Percentiles rank a stretch among this genome's conserved stretches.
Evolutionary conservation across 805 yeast genomes (phyloP).

Genomic region (Starmerella bombi): DNA sequence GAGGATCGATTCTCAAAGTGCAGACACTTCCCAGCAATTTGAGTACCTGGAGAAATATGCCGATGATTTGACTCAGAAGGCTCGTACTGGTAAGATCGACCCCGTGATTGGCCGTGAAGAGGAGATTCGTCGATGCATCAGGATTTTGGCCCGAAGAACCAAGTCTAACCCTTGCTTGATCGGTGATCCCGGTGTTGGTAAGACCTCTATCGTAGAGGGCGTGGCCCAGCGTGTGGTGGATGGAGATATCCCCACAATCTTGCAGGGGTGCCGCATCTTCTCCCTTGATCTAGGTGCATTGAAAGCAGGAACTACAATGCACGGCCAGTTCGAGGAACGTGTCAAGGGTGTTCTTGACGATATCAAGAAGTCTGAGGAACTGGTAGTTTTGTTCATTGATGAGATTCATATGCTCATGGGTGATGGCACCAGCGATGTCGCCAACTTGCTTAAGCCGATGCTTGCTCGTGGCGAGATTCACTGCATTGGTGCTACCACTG

Average conservation of each 20-base stretch:
- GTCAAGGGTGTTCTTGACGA: slow-evolving; percentile 92
- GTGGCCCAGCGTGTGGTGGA: slow-evolving; percentile 95
- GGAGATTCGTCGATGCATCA: slow-evolving; percentile 87
- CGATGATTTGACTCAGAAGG: slow-evolving; percentile 82
- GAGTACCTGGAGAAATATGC: slow-evolving; percentile 87
- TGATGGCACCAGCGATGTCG: slow-evolving; percentile 95
- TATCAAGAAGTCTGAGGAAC: slow-evolving; percentile 71
- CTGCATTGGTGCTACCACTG: slow-evolving; percentile 97
- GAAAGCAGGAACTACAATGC: slow-evolving; percentile 97
- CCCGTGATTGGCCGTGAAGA: slow-evolving; percentile 99
- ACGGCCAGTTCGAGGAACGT: slow-evolving; percentile 98
- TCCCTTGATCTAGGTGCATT: slow-evolving; percentile 90
- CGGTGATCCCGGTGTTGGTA: slow-evolving; percentile 99
- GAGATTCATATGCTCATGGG: slow-evolving; percentile 99
- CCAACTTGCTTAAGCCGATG: slow-evolving; percentile 92
- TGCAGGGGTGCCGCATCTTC: slow-evolving; percentile 67
- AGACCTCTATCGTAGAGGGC: slow-evolving; percentile 95
- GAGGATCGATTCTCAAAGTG: slow-evolving; percentile 83
- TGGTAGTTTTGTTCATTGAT: slow-evolving; percentile 86
- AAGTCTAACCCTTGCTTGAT: slow-evolving; percentile 92
- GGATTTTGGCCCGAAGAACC: slow-evolving; percentile 92
- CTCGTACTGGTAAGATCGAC: slow-evolving; percentile 86
- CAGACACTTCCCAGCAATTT: slow-evolving; percentile 73
- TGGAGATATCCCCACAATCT: slow-evolving; percentile 82
- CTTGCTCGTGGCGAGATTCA: slow-evolving; percentile 92